These are phyloP conservation scores for Suillus alpinus DNA, from an alignment of 768 basidiomycete genomes.

Conservation along the genomic window DNA sequence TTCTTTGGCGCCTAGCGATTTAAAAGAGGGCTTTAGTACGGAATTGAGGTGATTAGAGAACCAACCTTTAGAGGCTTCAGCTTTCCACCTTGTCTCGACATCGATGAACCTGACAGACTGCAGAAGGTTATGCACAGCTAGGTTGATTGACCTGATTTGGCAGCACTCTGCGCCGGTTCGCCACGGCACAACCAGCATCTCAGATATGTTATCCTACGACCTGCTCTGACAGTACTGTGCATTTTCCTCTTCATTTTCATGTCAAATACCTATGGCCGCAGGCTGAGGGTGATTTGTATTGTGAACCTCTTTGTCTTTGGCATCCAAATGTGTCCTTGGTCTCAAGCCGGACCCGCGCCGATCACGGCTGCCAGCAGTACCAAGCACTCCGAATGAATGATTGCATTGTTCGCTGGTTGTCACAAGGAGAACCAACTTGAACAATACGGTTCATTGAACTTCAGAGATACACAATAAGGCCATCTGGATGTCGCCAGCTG, in stretches of 20 bases:
- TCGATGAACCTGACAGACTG: constrained; percentile 7
- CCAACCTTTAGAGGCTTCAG: constrained; percentile 81
- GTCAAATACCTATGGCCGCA: background rate
- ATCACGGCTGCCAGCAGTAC: background rate
- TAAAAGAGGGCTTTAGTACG: background rate
- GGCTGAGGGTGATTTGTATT: background rate
- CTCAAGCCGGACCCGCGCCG: background rate
- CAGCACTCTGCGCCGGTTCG: background rate
- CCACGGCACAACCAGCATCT: background rate
- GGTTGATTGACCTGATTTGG: background rate
- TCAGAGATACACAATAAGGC: too few species aligned
- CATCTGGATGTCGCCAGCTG: background rate
- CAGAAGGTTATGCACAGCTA: background rate
- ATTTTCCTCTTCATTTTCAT: background rate
- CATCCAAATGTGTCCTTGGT: background rate
- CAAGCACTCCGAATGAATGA: background rate
- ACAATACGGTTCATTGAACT: background rate
- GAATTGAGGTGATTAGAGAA: constrained; percentile 1
- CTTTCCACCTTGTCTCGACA: constrained; percentile 76
- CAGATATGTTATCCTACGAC: too few species aligned
- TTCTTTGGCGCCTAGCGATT: constrained; percentile 74
- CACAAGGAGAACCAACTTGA: background rate
- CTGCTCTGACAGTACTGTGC: background rate
- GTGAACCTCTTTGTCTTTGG: background rate
- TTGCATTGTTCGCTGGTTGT: background rate